Evolutionary conservation across 1,139 yeast species (phyloP).

Genomic region (Sugiyamaella sp.): DNA sequence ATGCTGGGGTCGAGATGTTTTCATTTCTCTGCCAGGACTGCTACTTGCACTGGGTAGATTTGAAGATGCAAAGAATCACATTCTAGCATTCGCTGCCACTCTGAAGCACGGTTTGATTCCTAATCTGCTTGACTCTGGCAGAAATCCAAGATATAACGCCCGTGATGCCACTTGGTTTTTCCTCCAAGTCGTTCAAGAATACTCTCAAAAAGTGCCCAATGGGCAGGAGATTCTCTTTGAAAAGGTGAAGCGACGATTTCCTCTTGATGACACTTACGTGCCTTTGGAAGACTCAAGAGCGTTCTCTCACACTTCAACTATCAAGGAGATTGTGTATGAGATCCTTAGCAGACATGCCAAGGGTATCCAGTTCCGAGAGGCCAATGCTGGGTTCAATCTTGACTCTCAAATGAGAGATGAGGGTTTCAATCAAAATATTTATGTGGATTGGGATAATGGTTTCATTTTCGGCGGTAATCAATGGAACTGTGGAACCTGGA

Average conservation of each 20-base stretch:
- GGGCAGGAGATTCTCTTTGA: slow-evolving; percentile 71
- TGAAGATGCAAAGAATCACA: slow-evolving; percentile 80
- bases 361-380: slow-evolving; percentile 88
- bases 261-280: slow-evolving; percentile 81
- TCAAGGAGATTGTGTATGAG: slow-evolving; percentile 80
- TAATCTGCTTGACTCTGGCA: slow-evolving; percentile 86
- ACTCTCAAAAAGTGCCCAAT: slow-evolving; percentile 64
- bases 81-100: slow-evolving; percentile 86
- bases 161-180: slow-evolving; percentile 98
- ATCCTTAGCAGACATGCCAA: slow-evolving; percentile 81
- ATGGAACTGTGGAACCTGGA: slow-evolving; percentile 97
- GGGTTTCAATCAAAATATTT: slow-evolving; percentile 83
- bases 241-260: slow-evolving; percentile 80
- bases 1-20: slow-evolving; percentile 98
- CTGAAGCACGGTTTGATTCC: slow-evolving; percentile 95
- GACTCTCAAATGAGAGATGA: slow-evolving; percentile 92
- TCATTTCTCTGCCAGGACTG: slow-evolving; percentile 82
- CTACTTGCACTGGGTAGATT: slow-evolving; percentile 74
- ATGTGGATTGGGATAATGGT: slow-evolving; percentile 89
- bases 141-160: slow-evolving; percentile 93
- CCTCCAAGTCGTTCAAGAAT: slow-evolving; percentile 83
- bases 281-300: slow-evolving; percentile 72
- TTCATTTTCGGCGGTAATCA: slow-evolving; percentile 90
- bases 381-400: slow-evolving; percentile 87
- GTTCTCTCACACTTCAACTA: slow-evolving; percentile 66